Evolutionary conservation across 139 green algal species (phyloP).

Genomic region (Nannochloris sp.): DNA sequence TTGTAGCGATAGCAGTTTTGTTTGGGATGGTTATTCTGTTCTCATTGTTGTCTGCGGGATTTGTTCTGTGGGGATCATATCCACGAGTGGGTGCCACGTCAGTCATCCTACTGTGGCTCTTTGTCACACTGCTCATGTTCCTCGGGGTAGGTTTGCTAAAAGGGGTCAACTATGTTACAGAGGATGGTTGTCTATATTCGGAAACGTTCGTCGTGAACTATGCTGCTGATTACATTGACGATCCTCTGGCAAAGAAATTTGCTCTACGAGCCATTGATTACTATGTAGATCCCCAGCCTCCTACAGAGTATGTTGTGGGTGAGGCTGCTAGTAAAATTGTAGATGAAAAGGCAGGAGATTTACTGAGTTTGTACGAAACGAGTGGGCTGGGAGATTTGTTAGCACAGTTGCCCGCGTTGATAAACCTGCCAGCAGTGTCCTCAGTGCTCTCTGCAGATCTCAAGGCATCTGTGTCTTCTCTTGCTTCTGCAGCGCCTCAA

Average conservation of each 20-base stretch:
- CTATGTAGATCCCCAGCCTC: conserved; percentile 6
- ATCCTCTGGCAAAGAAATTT: neutral
- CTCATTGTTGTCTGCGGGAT: neutral
- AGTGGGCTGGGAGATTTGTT: no score
- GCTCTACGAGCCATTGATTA: conserved; percentile 10
- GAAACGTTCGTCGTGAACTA: conserved; percentile 14
- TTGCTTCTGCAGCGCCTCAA: no score
- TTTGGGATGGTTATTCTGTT: conserved; percentile 19
- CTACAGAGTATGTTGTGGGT: neutral
- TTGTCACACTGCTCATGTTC: conserved; percentile 23
- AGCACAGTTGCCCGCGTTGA: no score
- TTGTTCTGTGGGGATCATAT: conserved; percentile 1
- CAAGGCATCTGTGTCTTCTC: no score
- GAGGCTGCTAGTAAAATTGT: conserved; percentile 7
- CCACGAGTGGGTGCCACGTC: neutral
- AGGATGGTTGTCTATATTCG: conserved; percentile 17
- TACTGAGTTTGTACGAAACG: neutral
- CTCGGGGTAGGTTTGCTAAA: conserved; percentile 26
- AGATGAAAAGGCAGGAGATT: neutral
- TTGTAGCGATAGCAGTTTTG: conserved; percentile 20
- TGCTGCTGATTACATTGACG: neutral
- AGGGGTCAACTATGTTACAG: conserved; percentile 1
- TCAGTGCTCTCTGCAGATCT: no score
- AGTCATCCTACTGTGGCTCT: conserved; percentile 18
- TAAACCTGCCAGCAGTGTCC: no score